Percentiles rank a stretch among this genome's conserved stretches.
These are phyloP conservation scores for Malus asiatica DNA, from an alignment of 306 rosid genomes.

Conservation along the genomic window DNA sequence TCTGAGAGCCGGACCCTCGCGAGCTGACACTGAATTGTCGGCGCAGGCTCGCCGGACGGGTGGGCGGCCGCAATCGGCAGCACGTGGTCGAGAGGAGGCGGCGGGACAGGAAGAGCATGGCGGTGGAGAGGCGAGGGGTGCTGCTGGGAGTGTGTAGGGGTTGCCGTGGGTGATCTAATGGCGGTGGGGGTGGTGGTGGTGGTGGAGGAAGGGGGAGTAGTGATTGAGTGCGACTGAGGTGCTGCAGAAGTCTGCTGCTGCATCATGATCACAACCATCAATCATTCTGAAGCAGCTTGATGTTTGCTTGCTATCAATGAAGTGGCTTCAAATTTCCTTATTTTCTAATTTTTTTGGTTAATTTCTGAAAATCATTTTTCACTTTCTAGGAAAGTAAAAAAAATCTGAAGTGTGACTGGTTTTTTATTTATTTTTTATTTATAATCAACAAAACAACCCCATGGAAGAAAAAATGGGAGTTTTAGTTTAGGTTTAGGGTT, in stretches of 20 bases:
- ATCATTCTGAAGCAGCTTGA: conserved; percentile 62
- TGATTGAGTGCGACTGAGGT: conserved; percentile 50
- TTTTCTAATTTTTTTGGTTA: background rate
- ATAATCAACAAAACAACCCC: background rate
- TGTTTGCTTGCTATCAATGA: background rate
- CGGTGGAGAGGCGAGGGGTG: conserved; percentile 38
- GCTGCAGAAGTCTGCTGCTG: conserved; percentile 66
- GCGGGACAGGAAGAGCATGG: conserved; percentile 31
- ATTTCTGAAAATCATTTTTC: conserved; percentile 7
- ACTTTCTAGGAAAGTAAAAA: background rate
- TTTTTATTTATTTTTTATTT: background rate
- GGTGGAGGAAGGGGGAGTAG: conserved; percentile 41
- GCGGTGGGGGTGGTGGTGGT: conserved; percentile 20
- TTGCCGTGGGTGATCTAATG: conserved; percentile 58
- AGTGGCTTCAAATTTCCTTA: background rate
- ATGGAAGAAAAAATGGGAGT: background rate
- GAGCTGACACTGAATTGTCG: conserved; percentile 33
- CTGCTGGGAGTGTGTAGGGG: conserved; percentile 15
- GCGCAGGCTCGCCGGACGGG: conserved; percentile 35
- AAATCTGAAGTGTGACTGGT: background rate
- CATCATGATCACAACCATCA: conserved; percentile 56
- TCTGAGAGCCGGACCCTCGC: conserved; percentile 74
- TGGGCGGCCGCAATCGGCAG: conserved; percentile 38
- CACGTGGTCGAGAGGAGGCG: conserved; percentile 31
- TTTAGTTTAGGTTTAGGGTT: background rate